These are phyloP conservation scores for Clausena lansium DNA, from an alignment of 345 rosid species.

Conservation along the genomic window DNA sequence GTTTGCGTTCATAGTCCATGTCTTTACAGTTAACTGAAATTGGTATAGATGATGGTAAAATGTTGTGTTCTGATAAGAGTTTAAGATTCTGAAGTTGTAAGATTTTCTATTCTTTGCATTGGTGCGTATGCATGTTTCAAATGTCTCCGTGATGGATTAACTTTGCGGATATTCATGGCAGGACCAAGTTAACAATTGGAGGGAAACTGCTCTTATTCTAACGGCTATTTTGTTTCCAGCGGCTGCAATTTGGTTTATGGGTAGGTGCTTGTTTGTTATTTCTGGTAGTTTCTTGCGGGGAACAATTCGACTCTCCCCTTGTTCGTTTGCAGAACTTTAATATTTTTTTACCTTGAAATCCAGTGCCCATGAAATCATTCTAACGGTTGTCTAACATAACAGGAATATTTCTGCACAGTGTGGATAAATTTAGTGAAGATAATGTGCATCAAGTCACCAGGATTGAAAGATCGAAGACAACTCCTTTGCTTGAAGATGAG, in stretches of 20 bases:
- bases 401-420: conserved; percentile 73
- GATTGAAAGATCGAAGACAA: conserved; percentile 35
- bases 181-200: conserved; percentile 84
- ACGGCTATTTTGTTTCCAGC: conserved; percentile 76
- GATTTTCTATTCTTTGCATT: not conserved
- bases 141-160: not conserved
- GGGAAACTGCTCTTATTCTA: conserved; percentile 76
- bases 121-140: not conserved
- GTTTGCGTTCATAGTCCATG: conserved; percentile 21
- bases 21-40: not conserved
- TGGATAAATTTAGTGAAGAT: conserved; percentile 69
- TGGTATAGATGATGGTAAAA: not conserved
- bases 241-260: conserved; percentile 81
- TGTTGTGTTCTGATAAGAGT: too few species aligned
- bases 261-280: conserved; percentile 26
- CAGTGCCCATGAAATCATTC: not conserved
- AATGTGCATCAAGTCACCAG: conserved; percentile 29
- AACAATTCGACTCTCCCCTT: not conserved
- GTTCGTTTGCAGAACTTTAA: too few species aligned
- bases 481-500: conserved; percentile 56
- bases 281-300: not conserved
- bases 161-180: conserved; percentile 27
- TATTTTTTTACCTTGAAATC: too few species aligned
- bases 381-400: conserved; percentile 16
- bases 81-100: not conserved